These are phyloP conservation scores for Chaetomium globosum DNA, from an alignment of 2,329 filamentous ascomycete species.

Conservation along the genomic window DNA sequence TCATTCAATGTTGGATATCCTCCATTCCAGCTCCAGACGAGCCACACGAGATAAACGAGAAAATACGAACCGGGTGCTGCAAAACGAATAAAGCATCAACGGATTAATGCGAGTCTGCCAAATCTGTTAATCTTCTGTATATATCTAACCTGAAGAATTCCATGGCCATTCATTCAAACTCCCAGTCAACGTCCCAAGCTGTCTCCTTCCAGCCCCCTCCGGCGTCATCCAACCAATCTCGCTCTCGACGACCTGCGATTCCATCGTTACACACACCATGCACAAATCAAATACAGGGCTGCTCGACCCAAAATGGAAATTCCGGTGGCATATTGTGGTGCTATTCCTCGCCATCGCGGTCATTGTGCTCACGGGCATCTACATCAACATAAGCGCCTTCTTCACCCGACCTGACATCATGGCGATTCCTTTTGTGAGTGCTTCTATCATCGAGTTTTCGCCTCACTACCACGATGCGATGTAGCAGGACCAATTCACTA, in stretches of 20 bases:
- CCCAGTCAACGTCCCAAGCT: neutral
- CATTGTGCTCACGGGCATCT: slow-evolving; percentile 17
- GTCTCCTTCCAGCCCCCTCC: neutral
- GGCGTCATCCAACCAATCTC: neutral
- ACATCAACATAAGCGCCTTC: slow-evolving; percentile 8
- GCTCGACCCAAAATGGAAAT: slow-evolving; percentile 12
- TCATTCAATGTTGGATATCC: too few species aligned
- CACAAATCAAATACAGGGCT: neutral
- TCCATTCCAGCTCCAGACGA: neutral
- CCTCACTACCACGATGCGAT: neutral
- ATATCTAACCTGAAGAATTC: neutral
- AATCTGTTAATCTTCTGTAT: neutral
- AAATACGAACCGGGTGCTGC: neutral
- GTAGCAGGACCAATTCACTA: neutral
- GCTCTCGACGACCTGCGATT: neutral
- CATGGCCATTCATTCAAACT: neutral
- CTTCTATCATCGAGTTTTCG: neutral
- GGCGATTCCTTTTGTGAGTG: slow-evolving; percentile 16
- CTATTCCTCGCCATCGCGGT: slow-evolving; percentile 1
- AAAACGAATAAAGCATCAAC: neutral
- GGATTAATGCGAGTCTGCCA: neutral
- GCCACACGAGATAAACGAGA: neutral
- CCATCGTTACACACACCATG: neutral
- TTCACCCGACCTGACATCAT: slow-evolving; percentile 20
- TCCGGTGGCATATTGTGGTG: slow-evolving; percentile 4